Evolutionary conservation across 2,329 filamentous ascomycete species (phyloP), one percentile per base, ranked within the genome.

Genomic region (Penicillium fuscoglaucum): DNA sequence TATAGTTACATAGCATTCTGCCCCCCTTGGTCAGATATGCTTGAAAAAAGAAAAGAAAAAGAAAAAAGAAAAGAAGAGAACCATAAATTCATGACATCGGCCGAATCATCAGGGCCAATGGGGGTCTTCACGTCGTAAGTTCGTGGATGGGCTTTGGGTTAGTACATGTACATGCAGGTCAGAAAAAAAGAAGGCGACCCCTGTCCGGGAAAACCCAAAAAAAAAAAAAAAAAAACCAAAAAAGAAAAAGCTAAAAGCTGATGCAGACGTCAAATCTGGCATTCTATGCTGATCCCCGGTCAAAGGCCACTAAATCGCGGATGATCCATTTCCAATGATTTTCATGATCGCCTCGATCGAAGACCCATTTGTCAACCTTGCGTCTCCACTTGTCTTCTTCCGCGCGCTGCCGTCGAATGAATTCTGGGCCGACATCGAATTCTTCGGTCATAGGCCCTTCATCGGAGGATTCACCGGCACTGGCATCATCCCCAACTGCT

Each of bases 361-460:
- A 78, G 52, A 93, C 85, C 95, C 95, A 99, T 69, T 85, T 87
- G 72, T 90, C 88, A 66, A 93, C 93, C 77, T 93, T 93, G 73
- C 88, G 87, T 66, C 89, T 84, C 95, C 95, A 99, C 61, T 90
- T 84, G 48, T 91, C 88, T 77, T 99, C 95, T 76, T 99, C 95
- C 69, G 93, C 91, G 59, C 90, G 84, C 72, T 98, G 93, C 62
- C 93, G 83, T 67, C 88, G 84, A 62, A 98, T 88, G 71, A 98
- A 99, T 74, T 96, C 91, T 3, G 93, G 95, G 0, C 95, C 95
- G 56, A 99, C 91, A 72, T 99, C 95, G 69, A 99, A 99, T 73
- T 99, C 95, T 76, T 99, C 95, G 52, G 91, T 91, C 13, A 97
- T 90, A 50, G 91, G 85, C 83, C 90, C 93, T 70, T 93, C 89